A percentile compares a stretch with the other conserved stretches of the same genome.
Conservation (phyloP, 192 early-diverging fungal species). For the Entophlyctis luteolus region DNA sequence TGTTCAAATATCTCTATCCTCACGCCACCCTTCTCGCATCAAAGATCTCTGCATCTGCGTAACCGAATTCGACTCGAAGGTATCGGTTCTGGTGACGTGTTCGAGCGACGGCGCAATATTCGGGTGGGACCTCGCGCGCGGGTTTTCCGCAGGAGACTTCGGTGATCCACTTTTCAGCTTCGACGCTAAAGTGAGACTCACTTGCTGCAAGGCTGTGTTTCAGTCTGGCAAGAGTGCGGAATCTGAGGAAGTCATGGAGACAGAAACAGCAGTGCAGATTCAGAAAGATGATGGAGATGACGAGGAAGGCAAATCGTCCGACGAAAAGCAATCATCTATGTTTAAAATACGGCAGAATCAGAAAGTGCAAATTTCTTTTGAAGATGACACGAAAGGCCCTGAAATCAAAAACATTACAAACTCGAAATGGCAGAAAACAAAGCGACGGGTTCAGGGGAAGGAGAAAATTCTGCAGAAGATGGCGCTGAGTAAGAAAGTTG, state of each 20-base stretch:
- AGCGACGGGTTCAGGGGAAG: neutral
- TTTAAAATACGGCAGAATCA: neutral
- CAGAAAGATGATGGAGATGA: neutral
- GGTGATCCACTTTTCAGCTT: slow-evolving; percentile 30
- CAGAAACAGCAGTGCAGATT: neutral
- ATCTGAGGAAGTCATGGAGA: slow-evolving; percentile 11
- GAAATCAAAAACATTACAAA: neutral
- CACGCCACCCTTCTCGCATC: slow-evolving; percentile 39
- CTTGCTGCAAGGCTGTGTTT: slow-evolving; percentile 33
- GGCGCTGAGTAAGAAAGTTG: neutral
- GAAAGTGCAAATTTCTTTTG: neutral
- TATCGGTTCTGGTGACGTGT: slow-evolving; percentile 38
- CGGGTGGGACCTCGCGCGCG: slow-evolving; percentile 44
- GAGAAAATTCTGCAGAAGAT: neutral
- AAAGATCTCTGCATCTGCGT: slow-evolving; percentile 50
- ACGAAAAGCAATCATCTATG: neutral
- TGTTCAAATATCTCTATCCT: slow-evolving; percentile 15
- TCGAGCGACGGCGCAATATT: slow-evolving; percentile 44
- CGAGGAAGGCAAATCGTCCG: neutral
- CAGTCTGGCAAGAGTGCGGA: slow-evolving; percentile 4
- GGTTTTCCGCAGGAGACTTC: neutral
- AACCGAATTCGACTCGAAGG: neutral
- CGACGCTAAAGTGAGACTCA: slow-evolving; percentile 44
- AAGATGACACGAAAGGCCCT: neutral
- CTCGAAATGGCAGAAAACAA: neutral